Percentiles rank a stretch among this genome's conserved stretches.
Conservation (phyloP, 108 stramenopile species). For the Cafeteria roenbergensis region DNA sequence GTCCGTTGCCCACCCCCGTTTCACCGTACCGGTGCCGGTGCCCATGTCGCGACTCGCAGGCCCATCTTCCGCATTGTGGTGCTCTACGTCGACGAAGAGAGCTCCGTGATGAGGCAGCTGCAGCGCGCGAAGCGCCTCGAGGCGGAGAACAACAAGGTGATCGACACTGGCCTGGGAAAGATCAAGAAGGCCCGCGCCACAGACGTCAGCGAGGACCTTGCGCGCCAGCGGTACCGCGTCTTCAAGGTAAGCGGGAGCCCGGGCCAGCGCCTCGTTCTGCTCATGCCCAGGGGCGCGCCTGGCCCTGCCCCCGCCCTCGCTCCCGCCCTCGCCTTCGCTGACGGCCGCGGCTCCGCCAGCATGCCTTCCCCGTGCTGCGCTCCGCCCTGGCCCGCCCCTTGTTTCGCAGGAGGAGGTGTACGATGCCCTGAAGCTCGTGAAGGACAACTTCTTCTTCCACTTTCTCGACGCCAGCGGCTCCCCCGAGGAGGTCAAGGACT, state of each 20-base stretch:
- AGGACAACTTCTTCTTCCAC: constrained; percentile 1
- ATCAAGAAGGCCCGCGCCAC: not conserved
- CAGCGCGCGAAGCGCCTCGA: not conserved
- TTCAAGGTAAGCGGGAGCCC: too few relatives aligned
- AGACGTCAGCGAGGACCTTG: not conserved
- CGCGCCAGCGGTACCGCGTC: not conserved
- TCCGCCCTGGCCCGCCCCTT: too few relatives aligned
- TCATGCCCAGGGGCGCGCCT: too few relatives aligned
- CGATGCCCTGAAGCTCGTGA: not conserved
- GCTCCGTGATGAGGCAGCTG: constrained; percentile 1
- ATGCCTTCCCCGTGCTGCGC: too few relatives aligned
- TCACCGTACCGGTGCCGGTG: too few relatives aligned
- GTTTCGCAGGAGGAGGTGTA: too few relatives aligned
- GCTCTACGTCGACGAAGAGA: constrained; percentile 6
- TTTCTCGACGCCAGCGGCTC: not conserved
- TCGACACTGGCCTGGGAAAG: constrained; percentile 3
- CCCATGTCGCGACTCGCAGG: too few relatives aligned
- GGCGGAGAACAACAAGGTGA: not conserved
- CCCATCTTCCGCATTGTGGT: constrained; percentile 3
- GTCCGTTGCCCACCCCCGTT: too few relatives aligned
- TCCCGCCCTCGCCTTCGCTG: too few relatives aligned
- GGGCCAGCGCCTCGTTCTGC: too few relatives aligned
- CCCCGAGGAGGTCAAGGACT: not conserved
- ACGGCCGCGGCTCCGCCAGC: too few relatives aligned
- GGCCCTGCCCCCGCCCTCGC: too few relatives aligned